Percentiles rank a stretch among this genome's conserved stretches.
These are phyloP conservation scores for Cardiosporidium cionae DNA, from an alignment of 169 alveolate species.

Conservation along the genomic window DNA sequence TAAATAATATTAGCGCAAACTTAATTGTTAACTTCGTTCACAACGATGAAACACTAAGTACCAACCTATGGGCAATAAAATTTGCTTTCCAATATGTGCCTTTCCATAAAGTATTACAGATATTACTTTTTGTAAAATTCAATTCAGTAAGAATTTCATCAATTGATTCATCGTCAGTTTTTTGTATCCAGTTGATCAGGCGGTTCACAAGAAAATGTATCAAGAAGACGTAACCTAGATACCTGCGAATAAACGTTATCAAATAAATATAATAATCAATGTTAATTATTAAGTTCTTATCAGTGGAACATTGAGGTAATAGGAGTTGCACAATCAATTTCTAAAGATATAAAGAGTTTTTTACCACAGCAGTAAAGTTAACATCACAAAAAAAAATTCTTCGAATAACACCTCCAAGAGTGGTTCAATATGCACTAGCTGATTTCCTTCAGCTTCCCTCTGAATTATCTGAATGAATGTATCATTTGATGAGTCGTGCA, in stretches of 20 bases:
- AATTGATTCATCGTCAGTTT: constrained; percentile 47
- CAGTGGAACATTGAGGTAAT: constrained; percentile 14
- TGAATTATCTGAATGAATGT: too few species aligned
- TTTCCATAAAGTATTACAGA: background rate
- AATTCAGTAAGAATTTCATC: constrained; percentile 8
- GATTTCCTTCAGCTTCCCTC: too few species aligned
- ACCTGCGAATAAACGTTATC: constrained; percentile 1
- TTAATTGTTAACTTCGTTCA: too few species aligned
- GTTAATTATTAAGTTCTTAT: constrained; percentile 3
- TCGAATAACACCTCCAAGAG: constrained; percentile 53
- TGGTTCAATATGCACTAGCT: constrained; percentile 51
- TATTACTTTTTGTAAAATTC: constrained; percentile 1
- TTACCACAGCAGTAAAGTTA: constrained; percentile 54
- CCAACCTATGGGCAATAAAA: constrained; percentile 38
- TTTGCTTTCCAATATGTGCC: constrained; percentile 29
- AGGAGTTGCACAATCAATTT: constrained; percentile 1
- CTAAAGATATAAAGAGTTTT: background rate
- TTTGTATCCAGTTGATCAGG: constrained; percentile 41
- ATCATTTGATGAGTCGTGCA: too few species aligned
- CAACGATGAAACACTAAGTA: background rate
- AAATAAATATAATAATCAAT: background rate
- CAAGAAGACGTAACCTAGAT: constrained; percentile 14
- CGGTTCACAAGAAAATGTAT: constrained; percentile 44
- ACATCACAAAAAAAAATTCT: constrained; percentile 52
- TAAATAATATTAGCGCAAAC: too few species aligned